Conservation (phyloP, 75 land plant species). For the Selaginella tamariscina region DNA sequence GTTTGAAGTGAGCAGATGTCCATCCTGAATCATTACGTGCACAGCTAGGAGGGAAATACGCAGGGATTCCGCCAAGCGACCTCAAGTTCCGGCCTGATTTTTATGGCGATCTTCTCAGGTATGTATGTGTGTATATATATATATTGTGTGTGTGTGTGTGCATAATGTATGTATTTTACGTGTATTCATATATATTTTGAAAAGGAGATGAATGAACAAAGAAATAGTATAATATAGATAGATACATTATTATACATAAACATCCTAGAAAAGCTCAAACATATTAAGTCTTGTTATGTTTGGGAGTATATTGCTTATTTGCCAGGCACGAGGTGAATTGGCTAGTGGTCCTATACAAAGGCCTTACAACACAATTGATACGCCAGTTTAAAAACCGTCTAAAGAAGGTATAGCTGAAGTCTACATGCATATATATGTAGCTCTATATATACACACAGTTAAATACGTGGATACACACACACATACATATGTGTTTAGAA, state of each 20-base stretch:
- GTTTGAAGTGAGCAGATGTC: background rate
- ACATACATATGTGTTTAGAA: too few relatives aligned
- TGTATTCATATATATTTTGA: too few relatives aligned
- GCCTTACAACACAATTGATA: background rate
- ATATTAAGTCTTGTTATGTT: background rate
- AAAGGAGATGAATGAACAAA: too few relatives aligned
- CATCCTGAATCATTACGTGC: background rate
- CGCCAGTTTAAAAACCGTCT: slow-evolving; percentile 37
- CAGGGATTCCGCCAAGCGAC: background rate
- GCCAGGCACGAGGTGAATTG: slow-evolving; percentile 2
- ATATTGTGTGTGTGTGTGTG: too few relatives aligned
- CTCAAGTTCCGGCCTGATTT: background rate
- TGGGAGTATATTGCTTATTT: background rate
- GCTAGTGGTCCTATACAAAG: slow-evolving; percentile 4
- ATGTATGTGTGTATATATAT: too few relatives aligned
- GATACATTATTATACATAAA: background rate
- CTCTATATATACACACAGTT: background rate
- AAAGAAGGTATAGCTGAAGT: slow-evolving; percentile 32
- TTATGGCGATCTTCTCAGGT: background rate
- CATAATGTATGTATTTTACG: too few relatives aligned
- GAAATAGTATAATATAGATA: too few relatives aligned
- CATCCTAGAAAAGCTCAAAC: background rate
- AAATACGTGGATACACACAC: background rate
- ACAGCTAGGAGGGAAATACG: background rate
- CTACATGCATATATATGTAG: background rate